Conservation (phyloP, 768 basidiomycete species). For the Chiua virens region DNA sequence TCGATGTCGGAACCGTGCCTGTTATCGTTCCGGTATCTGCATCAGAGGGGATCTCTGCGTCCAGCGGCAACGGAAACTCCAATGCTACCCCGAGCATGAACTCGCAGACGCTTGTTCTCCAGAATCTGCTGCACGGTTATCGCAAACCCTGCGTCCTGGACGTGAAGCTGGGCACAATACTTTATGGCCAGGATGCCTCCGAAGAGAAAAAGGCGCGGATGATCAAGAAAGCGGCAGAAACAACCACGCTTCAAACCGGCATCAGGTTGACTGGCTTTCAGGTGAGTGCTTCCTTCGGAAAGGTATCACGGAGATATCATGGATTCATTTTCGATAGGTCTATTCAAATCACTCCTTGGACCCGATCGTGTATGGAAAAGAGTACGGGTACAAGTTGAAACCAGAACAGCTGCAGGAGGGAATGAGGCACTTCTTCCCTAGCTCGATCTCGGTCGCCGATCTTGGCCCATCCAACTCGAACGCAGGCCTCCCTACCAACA, state of each 20-base stretch:
- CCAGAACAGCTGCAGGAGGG: conserved; percentile 71
- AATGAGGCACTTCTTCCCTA: conserved; percentile 77
- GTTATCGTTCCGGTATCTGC: conserved; percentile 25
- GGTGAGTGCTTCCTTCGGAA: conserved; percentile 45
- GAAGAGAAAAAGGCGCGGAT: conserved; percentile 80
- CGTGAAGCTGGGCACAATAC: conserved; percentile 86
- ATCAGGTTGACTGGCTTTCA: conserved; percentile 88
- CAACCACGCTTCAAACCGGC: conserved; percentile 77
- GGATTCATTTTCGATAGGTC: conserved; percentile 47
- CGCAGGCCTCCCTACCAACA: conserved; percentile 53
- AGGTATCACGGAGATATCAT: not conserved
- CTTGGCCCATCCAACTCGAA: conserved; percentile 10
- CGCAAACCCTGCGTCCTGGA: conserved; percentile 84
- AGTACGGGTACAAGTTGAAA: conserved; percentile 77
- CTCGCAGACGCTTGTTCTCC: conserved; percentile 75
- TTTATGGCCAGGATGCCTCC: conserved; percentile 70
- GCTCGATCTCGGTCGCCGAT: conserved; percentile 27
- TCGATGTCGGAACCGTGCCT: conserved; percentile 4
- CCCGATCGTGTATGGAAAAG: conserved; percentile 66
- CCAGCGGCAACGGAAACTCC: not conserved
- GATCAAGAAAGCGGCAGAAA: conserved; percentile 63
- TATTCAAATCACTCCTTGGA: conserved; percentile 58
- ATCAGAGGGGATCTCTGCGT: conserved; percentile 47
- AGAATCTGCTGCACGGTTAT: conserved; percentile 79
- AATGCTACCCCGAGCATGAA: not conserved